Evolutionary conservation across 768 basidiomycete genomes (phyloP).

Genomic region (Suillus spraguei): DNA sequence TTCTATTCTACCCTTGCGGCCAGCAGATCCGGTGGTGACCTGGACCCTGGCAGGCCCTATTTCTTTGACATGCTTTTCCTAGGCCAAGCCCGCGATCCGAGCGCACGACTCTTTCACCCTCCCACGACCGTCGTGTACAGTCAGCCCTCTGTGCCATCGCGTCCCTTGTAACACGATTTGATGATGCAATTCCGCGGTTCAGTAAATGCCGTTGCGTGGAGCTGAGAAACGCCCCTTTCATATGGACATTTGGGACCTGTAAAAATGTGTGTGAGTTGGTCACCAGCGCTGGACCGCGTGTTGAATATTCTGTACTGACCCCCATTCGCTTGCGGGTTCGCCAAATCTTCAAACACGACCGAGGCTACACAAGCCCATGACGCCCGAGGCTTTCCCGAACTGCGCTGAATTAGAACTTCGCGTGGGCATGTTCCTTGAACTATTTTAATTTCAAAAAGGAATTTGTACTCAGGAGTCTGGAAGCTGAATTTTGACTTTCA

Average conservation of each 20-base stretch:
- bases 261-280: conserved; percentile 2
- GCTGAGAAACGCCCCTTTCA: conserved; percentile 3
- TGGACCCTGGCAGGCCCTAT: background rate
- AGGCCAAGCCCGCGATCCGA: background rate
- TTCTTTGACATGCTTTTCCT: background rate
- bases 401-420: background rate
- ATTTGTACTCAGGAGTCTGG: background rate
- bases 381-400: background rate
- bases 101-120: background rate
- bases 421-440: conserved; percentile 6
- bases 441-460: background rate
- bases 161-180: conserved; percentile 1
- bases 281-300: background rate
- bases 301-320: background rate
- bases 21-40: background rate
- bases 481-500: background rate
- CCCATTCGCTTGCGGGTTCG: background rate
- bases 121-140: background rate
- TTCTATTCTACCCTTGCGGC: background rate
- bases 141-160: background rate
- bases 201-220: conserved; percentile 5
- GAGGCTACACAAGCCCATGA: no score
- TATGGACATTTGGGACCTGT: conserved; percentile 1
- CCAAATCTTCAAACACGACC: background rate
- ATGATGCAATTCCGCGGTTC: background rate